Evolutionary conservation across 1,284 basidiomycete species (phyloP), one percentile per base, ranked within the genome.

Genomic region (Apiotrichum gracile): DNA sequence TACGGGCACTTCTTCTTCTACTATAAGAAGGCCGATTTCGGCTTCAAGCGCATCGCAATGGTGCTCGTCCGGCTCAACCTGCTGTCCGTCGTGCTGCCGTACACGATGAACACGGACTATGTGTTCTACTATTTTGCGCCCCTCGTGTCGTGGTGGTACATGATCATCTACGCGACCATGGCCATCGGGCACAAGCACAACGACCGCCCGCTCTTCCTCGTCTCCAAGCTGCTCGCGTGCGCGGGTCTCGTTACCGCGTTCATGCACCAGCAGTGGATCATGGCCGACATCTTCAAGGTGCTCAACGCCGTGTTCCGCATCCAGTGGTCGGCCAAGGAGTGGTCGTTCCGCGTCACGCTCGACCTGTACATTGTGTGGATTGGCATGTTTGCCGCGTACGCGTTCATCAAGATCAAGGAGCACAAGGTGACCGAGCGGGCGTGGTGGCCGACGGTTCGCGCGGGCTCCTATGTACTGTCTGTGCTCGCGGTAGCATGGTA

Each of bases 51-150:
- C 25, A 77, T 90, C 49, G 83, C 85, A 41, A 73, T 88, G 82
- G 84, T 88, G 45, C 74, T 93, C 62, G 80, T 91, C 52, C 83
- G 91, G 9, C 77, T 92, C 54, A 93, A 93, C 73, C 74, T 92
- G 39, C 79, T 91, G 43, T 90, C 90, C 1, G 76, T 92, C 46
- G 77, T 85, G 16, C 79, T 93, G 39, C 85, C 86, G 8, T 93
- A 91, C 76, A 82, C 83, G 47, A 91, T 93, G 89, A 84, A 91
- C 76, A 91, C 88, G 55, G 81, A 90, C 74, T 94, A 92, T 72
- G 82, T 89, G 58, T 88, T 83, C 51, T 91, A 91, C 73, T 91
- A 91, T 74, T 91, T 91, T 68, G 81, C 88, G 4, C 87, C 87
- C 9, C 78, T 91, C 61, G 87, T 89, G 24, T 85, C 62, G 24